These are phyloP conservation scores for Phytopythium helicoides DNA, from an alignment of 352 stramenopile species.

Conservation along the genomic window DNA sequence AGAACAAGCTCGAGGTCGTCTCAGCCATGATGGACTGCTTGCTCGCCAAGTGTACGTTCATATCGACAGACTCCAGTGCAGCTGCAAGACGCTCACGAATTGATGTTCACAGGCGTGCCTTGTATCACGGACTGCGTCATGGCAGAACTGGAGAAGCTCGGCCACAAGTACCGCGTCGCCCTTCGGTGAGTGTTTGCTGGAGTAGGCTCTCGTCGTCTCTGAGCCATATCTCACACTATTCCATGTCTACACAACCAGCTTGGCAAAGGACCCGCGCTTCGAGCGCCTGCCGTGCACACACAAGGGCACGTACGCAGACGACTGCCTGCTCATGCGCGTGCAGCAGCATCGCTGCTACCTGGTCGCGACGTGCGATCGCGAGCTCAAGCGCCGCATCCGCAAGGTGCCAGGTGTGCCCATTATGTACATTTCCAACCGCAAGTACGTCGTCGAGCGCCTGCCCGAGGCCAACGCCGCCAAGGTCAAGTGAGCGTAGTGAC, in stretches of 20 bases:
- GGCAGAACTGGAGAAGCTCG: slow-evolving; percentile 99
- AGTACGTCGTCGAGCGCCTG: slow-evolving; percentile 99
- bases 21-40: slow-evolving; percentile 99
- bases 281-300: slow-evolving; percentile 97
- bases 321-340: slow-evolving; percentile 94
- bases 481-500: slow-evolving; percentile 79
- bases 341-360: slow-evolving; percentile 98
- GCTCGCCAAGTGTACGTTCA: slow-evolving; percentile 94
- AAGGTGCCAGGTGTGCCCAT: slow-evolving; percentile 99
- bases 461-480: slow-evolving; percentile 94
- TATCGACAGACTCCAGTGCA: not conserved
- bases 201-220: no score
- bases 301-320: slow-evolving; percentile 99
- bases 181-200: slow-evolving; percentile 36
- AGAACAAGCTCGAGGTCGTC: slow-evolving; percentile 99
- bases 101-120: slow-evolving; percentile 62
- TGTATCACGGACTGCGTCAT: slow-evolving; percentile 99
- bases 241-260: slow-evolving; percentile 16
- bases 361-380: slow-evolving; percentile 99
- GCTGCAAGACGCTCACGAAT: not conserved
- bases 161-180: slow-evolving; percentile 96
- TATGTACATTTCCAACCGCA: slow-evolving; percentile 99
- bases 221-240: no score
- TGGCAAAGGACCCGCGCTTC: slow-evolving; percentile 99
- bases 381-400: slow-evolving; percentile 97